Evolutionary conservation across 2,329 filamentous ascomycete species (phyloP).

Genomic region (Waltergamsia citrina): DNA sequence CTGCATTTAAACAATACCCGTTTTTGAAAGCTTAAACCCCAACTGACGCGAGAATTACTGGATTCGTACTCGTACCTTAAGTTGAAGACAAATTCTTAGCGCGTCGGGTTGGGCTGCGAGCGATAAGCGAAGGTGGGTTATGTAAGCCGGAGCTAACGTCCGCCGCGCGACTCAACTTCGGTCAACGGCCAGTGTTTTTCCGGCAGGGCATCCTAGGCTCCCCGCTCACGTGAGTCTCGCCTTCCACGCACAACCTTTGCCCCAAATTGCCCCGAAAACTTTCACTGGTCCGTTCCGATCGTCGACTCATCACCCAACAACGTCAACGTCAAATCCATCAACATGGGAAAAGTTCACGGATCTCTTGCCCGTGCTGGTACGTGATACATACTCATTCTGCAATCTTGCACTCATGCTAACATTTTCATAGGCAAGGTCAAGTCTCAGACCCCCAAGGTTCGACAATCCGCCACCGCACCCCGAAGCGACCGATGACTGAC

Average conservation of each 20-base stretch:
- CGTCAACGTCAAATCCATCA: slow-evolving; percentile 33
- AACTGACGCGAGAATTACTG: too few relatives aligned
- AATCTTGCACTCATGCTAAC: slow-evolving; percentile 19
- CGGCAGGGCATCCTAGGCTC: slow-evolving; percentile 2
- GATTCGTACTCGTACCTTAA: too few relatives aligned
- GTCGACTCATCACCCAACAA: slow-evolving; percentile 22
- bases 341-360: slow-evolving; percentile 90
- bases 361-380: slow-evolving; percentile 77
- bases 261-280: slow-evolving; percentile 26
- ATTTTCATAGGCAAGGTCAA: slow-evolving; percentile 92
- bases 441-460: slow-evolving; percentile 88
- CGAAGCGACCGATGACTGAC: slow-evolving; percentile 17
- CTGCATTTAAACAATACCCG: too few relatives aligned
- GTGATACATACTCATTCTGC: slow-evolving; percentile 10
- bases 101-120: too few relatives aligned
- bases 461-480: slow-evolving; percentile 17
- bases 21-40: too few relatives aligned
- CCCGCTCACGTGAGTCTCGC: slow-evolving; percentile 24
- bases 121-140: too few relatives aligned
- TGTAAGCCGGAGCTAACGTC: not conserved
- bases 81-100: too few relatives aligned
- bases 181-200: not conserved
- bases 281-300: slow-evolving; percentile 8
- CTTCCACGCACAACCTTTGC: slow-evolving; percentile 26
- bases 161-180: too few relatives aligned